Base-by-base conservation (phyloP, 768 basidiomycete genomes). In the Rhodotorula paludigena region DNA sequence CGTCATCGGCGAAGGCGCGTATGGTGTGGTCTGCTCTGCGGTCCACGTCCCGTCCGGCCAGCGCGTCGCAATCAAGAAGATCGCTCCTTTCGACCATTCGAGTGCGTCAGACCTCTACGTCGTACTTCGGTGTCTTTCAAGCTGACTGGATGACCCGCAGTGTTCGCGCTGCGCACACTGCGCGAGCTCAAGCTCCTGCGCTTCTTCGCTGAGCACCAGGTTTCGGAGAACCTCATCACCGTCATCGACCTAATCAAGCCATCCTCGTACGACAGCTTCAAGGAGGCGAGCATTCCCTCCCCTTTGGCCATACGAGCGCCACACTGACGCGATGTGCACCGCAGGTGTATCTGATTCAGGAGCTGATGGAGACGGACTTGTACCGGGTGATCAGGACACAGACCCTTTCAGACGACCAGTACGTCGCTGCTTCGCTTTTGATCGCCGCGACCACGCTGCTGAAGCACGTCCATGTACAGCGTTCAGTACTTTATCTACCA, bases 371-470 rank as follows among this genome's bases (percentile, higher is more conserved):
- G 79, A 89, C 92, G 78, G 94, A 98, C 80, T 81, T 98, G 73
- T 92, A 98, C 77, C 87, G 94, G 61, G 96, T 99, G 54, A 97
- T 99, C 74, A 84, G 90, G 33, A 94, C 96, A 0, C 94, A 98
- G 79, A 85, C 89, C 66, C 82, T 99, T 48, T 89, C 87, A 64
- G 94, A 98, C 77, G 92, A 97, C 76, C 93, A 97, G 77, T 72
- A n/a, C 21, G 65, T 47, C 48, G n/a, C n/a, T n/a, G n/a, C n/a
- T n/a, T n/a, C 5, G 55, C 47, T 36, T 25, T 41, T 28, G 33
- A 33, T 16, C 16, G 3, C 35, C 16, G 23, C 36, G 35, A 32
- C 30, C 28, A 2, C 12, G 23, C 41, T 15, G 15, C 14, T 48
- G 52, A 33, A 45, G 7, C 18, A 21, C 28, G 41, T 62, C 36